Conservation (phyloP, 2,329 filamentous ascomycete genomes). For the Fusarium ramigenum region DNA sequence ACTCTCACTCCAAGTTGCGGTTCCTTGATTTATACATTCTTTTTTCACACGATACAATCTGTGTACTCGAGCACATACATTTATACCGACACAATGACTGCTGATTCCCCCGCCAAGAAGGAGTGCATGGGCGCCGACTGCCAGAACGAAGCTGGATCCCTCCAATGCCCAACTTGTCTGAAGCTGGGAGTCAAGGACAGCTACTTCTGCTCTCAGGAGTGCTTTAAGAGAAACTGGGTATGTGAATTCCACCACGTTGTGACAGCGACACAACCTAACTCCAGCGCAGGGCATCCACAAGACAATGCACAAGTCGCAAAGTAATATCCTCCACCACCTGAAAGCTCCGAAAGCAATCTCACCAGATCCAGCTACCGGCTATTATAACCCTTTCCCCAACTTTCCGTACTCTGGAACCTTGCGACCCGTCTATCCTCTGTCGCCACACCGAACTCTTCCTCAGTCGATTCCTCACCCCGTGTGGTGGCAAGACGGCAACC, state of each 20-base stretch:
- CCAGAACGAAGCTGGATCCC: constrained; percentile 81
- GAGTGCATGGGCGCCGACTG: constrained; percentile 87
- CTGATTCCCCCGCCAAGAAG: constrained; percentile 64
- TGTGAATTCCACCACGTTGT: constrained; percentile 41
- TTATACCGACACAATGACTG: constrained; percentile 52
- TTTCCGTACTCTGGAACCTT: constrained; percentile 84
- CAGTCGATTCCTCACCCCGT: constrained; percentile 85
- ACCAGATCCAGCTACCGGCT: constrained; percentile 89
- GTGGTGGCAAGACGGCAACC: constrained; percentile 86
- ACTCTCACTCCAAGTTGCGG: not conserved
- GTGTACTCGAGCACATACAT: not conserved
- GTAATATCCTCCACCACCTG: constrained; percentile 77
- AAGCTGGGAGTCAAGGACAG: constrained; percentile 88
- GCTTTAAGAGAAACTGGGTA: constrained; percentile 99
- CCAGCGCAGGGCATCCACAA: constrained; percentile 79
- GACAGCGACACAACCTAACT: constrained; percentile 31
- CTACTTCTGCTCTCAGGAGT: constrained; percentile 98
- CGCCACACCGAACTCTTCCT: constrained; percentile 76
- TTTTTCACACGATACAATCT: not conserved
- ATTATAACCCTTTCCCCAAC: constrained; percentile 91
- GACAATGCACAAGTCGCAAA: constrained; percentile 73
- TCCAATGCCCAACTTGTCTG: constrained; percentile 95
- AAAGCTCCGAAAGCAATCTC: constrained; percentile 83
- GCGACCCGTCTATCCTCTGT: constrained; percentile 88
- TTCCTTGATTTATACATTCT: not conserved